Conservation (phyloP, 2,329 filamentous ascomycete species). For the Rutstroemia sydowiana region DNA sequence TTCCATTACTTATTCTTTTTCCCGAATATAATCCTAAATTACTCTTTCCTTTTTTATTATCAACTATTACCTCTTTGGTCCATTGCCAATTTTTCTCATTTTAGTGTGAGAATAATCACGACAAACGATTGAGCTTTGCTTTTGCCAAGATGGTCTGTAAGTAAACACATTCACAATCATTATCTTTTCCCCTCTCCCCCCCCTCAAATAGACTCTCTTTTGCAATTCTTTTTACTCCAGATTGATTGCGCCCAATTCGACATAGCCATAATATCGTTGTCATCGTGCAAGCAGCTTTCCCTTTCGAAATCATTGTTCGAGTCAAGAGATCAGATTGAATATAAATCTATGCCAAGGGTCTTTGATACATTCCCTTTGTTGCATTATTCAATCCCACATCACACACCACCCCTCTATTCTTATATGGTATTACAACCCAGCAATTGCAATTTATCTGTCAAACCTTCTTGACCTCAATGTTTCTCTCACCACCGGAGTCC, state of each 20-base stretch:
- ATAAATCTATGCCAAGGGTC: background rate
- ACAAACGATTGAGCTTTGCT: too few relatives aligned
- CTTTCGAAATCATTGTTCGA: background rate
- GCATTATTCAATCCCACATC: background rate
- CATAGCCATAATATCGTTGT: background rate
- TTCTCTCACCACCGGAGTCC: background rate
- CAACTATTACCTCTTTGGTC: too few relatives aligned
- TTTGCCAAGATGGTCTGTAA: constrained; percentile 20
- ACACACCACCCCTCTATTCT: background rate
- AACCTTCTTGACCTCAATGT: constrained; percentile 1
- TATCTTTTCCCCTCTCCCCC: constrained; percentile 3
- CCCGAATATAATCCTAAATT: too few relatives aligned
- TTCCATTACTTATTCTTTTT: too few relatives aligned
- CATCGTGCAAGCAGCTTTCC: background rate
- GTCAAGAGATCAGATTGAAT: background rate
- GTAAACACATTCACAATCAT: constrained; percentile 3
- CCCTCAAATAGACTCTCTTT: constrained; percentile 11
- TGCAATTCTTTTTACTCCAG: background rate
- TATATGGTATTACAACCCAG: background rate
- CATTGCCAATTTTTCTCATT: too few relatives aligned
- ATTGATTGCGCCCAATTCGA: background rate
- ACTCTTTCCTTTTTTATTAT: too few relatives aligned
- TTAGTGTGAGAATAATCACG: too few relatives aligned
- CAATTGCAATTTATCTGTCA: too few relatives aligned
- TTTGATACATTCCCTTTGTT: constrained; percentile 9